Evolutionary conservation across 2,329 filamentous ascomycete genomes (phyloP), one percentile per base, ranked within the genome.

Genomic region (Nothophoma quercina): DNA sequence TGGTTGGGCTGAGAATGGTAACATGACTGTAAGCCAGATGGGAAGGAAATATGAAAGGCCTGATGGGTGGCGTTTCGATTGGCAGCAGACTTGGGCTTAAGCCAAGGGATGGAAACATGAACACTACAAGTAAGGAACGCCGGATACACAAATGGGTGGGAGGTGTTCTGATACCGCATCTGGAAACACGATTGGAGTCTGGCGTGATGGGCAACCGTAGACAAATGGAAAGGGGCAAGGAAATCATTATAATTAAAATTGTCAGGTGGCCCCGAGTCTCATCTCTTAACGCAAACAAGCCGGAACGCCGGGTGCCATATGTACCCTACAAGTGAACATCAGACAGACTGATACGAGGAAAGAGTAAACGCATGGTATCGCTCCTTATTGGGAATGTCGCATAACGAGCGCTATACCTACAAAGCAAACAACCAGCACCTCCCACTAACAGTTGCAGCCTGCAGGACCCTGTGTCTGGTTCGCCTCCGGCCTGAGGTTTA

Each of bases 401-500:
- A 42, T 42, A 43, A 53, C 30, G 26, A 47, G 43, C 50, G 32
- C 49, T 49, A 35, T 47, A 48, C 47, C 48, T 53, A 55, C 55
- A 55, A 46, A 49, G 25, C 34, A 38, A 61, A 42, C 34, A 10
- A 40, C 26, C 28, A 18, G 44, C 21, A 15, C 13, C 23, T 5
- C 33, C 16, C 33, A 65, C 77, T 81, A 90, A 74, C 87, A 89
- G 69, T 85, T 84, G 78, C 87, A 90, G 38, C 81, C 79, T 54
- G 79, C 81, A 16, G 81, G 81, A 46, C 80, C 80, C 71, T 86
- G 82, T 50, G 85, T 85, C 60, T 70, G 65, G 50, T 85, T 80
- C 47, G 85, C 78, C 70, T 87, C 83, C 28, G 83, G 83, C 64
- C 86, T 82, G 59, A 90, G 77, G 73, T 90, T 86, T 29, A 90